These are phyloP conservation scores for Neurospora sp. DNA, from an alignment of 2,329 filamentous ascomycete genomes.

Conservation along the genomic window DNA sequence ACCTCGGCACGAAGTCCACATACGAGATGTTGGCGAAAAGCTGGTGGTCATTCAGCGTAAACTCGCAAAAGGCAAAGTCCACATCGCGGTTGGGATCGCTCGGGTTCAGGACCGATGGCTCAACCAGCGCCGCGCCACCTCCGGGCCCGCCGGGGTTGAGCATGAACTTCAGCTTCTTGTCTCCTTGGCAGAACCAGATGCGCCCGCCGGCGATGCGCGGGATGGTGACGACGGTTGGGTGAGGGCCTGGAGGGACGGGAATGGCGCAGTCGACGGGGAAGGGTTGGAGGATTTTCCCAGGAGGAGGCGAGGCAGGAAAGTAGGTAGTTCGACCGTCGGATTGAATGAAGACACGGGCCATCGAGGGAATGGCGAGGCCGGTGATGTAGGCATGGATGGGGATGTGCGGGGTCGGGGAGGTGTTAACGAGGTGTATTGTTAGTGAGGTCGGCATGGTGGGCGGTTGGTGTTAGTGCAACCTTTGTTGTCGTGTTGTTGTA, in stretches of 20 bases:
- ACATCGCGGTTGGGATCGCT: slow-evolving; percentile 42
- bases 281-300: slow-evolving; percentile 30
- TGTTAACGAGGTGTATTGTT: slow-evolving; percentile 37
- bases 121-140: slow-evolving; percentile 45
- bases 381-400: slow-evolving; percentile 57
- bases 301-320: slow-evolving; percentile 42
- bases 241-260: slow-evolving; percentile 40
- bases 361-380: slow-evolving; percentile 43
- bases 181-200: slow-evolving; percentile 52
- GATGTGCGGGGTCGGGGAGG: slow-evolving; percentile 4
- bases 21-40: slow-evolving; percentile 56
- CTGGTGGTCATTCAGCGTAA: slow-evolving; percentile 46
- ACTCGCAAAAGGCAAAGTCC: slow-evolving; percentile 50
- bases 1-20: slow-evolving; percentile 52
- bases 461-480: not conserved
- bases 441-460: slow-evolving; percentile 30
- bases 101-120: slow-evolving; percentile 56
- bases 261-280: slow-evolving; percentile 50
- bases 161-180: slow-evolving; percentile 45
- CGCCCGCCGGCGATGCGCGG: slow-evolving; percentile 54
- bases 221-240: slow-evolving; percentile 39
- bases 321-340: slow-evolving; percentile 42
- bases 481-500: not conserved
- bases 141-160: slow-evolving; percentile 46
- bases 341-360: slow-evolving; percentile 27